phyloP scores from a whole-genome alignment of 1,284 basidiomycete species.

The Cryptococcus jaspeensis region DNA sequence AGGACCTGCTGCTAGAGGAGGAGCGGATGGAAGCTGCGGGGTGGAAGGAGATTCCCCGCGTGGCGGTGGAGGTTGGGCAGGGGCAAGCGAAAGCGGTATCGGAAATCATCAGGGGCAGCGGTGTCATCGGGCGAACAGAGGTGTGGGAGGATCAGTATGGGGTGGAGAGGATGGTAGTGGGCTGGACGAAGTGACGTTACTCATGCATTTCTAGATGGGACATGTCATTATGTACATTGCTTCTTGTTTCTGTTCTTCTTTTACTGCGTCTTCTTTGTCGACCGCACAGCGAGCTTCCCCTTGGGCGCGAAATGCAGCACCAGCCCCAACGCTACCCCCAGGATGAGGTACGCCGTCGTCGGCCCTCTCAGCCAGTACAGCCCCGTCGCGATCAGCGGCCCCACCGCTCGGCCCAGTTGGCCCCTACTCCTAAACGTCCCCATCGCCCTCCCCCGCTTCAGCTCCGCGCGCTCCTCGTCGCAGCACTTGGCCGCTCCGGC shows the following conservation, averaged over 20 bases:
- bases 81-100: conserved; percentile 66
- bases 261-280: not conserved
- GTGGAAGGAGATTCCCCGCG: conserved; percentile 28
- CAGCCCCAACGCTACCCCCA: conserved; percentile 50
- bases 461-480: conserved; percentile 59
- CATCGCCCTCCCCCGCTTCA: conserved; percentile 64
- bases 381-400: conserved; percentile 72
- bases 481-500: conserved; percentile 81
- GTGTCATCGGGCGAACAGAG: conserved; percentile 56
- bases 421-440: conserved; percentile 78
- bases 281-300: not conserved
- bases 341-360: conserved; percentile 66
- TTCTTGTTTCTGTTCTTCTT: not conserved
- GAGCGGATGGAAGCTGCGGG: conserved; percentile 48
- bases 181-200: conserved; percentile 21
- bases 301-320: conserved; percentile 12
- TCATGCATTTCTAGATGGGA: not conserved
- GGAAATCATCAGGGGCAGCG: conserved; percentile 56
- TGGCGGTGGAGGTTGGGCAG: conserved; percentile 78
- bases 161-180: conserved; percentile 52
- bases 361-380: conserved; percentile 67
- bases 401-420: conserved; percentile 83
- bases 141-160: conserved; percentile 78
- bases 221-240: conserved; percentile 2
- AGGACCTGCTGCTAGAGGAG: conserved; percentile 52